Base-by-base conservation (phyloP, 177 flowering plant species). In the Vitis hybrid region DNA sequence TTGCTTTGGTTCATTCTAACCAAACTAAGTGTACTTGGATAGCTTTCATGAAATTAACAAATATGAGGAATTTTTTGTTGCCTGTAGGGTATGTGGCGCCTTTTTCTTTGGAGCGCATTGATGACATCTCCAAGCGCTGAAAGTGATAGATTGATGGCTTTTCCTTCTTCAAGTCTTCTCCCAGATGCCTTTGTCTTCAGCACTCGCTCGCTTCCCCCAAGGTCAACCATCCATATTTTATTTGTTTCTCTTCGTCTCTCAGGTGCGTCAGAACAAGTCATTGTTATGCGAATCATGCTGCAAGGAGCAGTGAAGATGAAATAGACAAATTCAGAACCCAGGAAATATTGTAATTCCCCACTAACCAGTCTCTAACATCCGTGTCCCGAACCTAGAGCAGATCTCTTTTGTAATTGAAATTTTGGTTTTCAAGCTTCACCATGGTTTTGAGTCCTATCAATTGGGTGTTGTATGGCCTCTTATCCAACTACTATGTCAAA, bases 101-200 rank as follows among this genome's bases (percentile, higher is more conserved):
- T 78, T 70, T 80, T 83, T 65, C 79, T 82, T 64, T 84, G 88
- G 51, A 89, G 89, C 13, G 93, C 88, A 72, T 79, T 69, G 60
- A 87, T 86, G 68, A 89, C 93, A 79, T 89, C 91, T 52, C 91
- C 91, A 64, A 89, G 87, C 17, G 93, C 89, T 52, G 93, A 89
- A 61, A 89, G 86, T 54, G 93, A 87, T 66, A 87, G 73, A 73
- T 89, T 89, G 19, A 89, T 89, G 70, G 89, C 87, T 80, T 86
- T 86, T 62, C 91, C 93, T 80, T 89, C 93, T 65, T 89, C 89
- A 50, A 89, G 68, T 69, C 89, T 82, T 79, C 74, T 82, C 12
- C 93, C 93, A 65, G 68, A 65, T 52, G 91, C 84, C 73, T 78
- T 80, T 32, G 93, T 87, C 77, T 89, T 89, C 61, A 82, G 71